These are phyloP conservation scores for Pseudogymnoascus sp. DNA, from an alignment of 2,329 filamentous ascomycete genomes.

Conservation along the genomic window DNA sequence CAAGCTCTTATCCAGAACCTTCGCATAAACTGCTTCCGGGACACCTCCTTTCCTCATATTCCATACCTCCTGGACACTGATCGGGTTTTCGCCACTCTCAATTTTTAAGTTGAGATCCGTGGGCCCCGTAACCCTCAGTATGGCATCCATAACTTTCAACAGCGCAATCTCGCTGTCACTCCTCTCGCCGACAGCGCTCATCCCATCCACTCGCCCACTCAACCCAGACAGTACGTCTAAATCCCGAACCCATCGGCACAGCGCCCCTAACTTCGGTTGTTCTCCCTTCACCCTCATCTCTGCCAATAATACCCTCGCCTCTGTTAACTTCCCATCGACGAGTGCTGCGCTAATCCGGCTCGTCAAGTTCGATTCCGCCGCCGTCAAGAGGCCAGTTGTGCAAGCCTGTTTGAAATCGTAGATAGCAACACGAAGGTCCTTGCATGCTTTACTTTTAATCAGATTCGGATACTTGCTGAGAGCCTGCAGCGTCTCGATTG, in stretches of 20 bases:
- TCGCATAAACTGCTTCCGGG: slow-evolving; percentile 43
- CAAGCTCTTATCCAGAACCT: slow-evolving; percentile 48
- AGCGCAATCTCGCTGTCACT: slow-evolving; percentile 44
- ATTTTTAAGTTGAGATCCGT: slow-evolving; percentile 41
- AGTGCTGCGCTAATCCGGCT: slow-evolving; percentile 58
- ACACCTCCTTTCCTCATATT: slow-evolving; percentile 38
- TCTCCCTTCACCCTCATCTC: slow-evolving; percentile 63
- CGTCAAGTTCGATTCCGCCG: slow-evolving; percentile 53
- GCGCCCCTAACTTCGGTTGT: slow-evolving; percentile 56
- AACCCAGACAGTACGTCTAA: slow-evolving; percentile 60
- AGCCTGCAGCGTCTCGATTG: slow-evolving; percentile 53
- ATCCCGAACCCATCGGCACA: slow-evolving; percentile 66
- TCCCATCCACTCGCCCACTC: slow-evolving; percentile 39
- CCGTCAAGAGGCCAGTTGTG: slow-evolving; percentile 54
- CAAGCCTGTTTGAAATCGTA: slow-evolving; percentile 63
- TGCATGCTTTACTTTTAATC: slow-evolving; percentile 62
- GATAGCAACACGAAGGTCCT: slow-evolving; percentile 56
- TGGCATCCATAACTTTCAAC: slow-evolving; percentile 53
- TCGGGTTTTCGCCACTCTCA: slow-evolving; percentile 31
- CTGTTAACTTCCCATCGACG: slow-evolving; percentile 54
- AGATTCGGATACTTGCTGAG: slow-evolving; percentile 50
- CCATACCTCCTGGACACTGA: slow-evolving; percentile 53
- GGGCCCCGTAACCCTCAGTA: slow-evolving; percentile 54
- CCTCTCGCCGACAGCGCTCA: slow-evolving; percentile 27
- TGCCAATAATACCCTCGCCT: slow-evolving; percentile 56